Conservation (phyloP, 768 basidiomycete species). For the Pleurotus sapidus region DNA sequence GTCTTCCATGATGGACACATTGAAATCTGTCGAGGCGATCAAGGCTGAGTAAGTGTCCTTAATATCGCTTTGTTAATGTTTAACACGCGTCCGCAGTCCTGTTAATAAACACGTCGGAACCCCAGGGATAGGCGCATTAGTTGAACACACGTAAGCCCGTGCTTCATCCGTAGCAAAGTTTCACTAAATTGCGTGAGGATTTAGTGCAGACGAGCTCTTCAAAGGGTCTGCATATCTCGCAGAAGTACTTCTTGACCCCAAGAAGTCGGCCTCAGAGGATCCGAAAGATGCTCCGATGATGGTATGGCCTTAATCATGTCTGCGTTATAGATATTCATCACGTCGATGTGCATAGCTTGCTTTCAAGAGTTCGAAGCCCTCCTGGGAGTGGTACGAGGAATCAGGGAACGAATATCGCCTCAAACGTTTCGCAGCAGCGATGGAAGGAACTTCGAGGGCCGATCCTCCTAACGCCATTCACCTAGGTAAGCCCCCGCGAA, state of each 20-base stretch:
- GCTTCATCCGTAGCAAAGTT: not conserved
- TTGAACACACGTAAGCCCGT: slow-evolving; percentile 12
- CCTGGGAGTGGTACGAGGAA: slow-evolving; percentile 29
- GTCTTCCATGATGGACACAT: slow-evolving; percentile 27
- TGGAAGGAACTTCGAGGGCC: slow-evolving; percentile 15
- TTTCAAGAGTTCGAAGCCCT: slow-evolving; percentile 16
- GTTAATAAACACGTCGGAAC: slow-evolving; percentile 14
- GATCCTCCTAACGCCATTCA: slow-evolving; percentile 19
- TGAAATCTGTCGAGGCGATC: slow-evolving; percentile 22
- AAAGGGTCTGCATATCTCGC: slow-evolving; percentile 14
- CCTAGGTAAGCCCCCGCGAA: slow-evolving; percentile 10
- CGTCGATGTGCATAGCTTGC: slow-evolving; percentile 20
- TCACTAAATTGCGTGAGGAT: not conserved
- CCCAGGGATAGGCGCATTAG: slow-evolving; percentile 13
- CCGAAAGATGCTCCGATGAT: slow-evolving; percentile 7
- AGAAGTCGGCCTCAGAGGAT: not conserved
- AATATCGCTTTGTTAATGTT: not conserved
- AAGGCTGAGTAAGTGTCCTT: slow-evolving; percentile 21
- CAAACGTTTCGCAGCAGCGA: slow-evolving; percentile 25
- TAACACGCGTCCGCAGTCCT: slow-evolving; percentile 13
- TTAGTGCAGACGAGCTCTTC: slow-evolving; percentile 21
- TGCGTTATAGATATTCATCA: slow-evolving; percentile 8
- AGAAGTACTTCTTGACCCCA: slow-evolving; percentile 16
- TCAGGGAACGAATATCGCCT: slow-evolving; percentile 24
- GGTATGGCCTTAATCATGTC: not conserved